These are phyloP conservation scores for Teunomyces tritomae DNA, from an alignment of 805 yeast genomes.

Conservation along the genomic window DNA sequence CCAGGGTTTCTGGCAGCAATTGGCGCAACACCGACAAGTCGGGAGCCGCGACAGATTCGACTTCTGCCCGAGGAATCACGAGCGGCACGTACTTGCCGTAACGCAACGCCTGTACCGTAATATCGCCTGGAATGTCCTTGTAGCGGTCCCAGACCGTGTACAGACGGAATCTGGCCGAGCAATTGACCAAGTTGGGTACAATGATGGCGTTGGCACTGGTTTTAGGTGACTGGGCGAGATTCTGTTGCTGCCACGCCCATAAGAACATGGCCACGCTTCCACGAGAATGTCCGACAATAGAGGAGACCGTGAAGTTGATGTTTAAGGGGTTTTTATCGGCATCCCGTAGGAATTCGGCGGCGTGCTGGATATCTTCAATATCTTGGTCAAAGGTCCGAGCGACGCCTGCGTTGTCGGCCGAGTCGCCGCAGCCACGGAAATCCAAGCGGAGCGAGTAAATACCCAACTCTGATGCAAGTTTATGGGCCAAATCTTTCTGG, in stretches of 20 bases:
- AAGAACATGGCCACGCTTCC: slow-evolving; percentile 74
- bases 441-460: slow-evolving; percentile 72
- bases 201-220: slow-evolving; percentile 26
- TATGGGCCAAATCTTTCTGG: slow-evolving; percentile 59
- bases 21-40: slow-evolving; percentile 42
- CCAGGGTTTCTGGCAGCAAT: slow-evolving; percentile 47
- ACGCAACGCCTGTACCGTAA: slow-evolving; percentile 39
- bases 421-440: slow-evolving; percentile 82
- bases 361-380: slow-evolving; percentile 57
- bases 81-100: slow-evolving; percentile 46
- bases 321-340: slow-evolving; percentile 35
- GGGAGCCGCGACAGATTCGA: slow-evolving; percentile 46
- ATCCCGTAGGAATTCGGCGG: slow-evolving; percentile 29
- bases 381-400: slow-evolving; percentile 69
- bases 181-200: slow-evolving; percentile 69
- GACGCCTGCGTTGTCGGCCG: slow-evolving; percentile 46
- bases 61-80: slow-evolving; percentile 50
- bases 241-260: slow-evolving; percentile 57
- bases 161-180: slow-evolving; percentile 69
- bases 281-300: slow-evolving; percentile 76
- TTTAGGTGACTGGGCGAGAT: slow-evolving; percentile 25
- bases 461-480: slow-evolving; percentile 58
- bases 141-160: slow-evolving; percentile 44
- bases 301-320: slow-evolving; percentile 45
- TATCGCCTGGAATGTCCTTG: slow-evolving; percentile 16